Evolutionary conservation across 2,329 filamentous ascomycete species (phyloP), one percentile per base, ranked within the genome.

Genomic region (Claviceps spartinae): DNA sequence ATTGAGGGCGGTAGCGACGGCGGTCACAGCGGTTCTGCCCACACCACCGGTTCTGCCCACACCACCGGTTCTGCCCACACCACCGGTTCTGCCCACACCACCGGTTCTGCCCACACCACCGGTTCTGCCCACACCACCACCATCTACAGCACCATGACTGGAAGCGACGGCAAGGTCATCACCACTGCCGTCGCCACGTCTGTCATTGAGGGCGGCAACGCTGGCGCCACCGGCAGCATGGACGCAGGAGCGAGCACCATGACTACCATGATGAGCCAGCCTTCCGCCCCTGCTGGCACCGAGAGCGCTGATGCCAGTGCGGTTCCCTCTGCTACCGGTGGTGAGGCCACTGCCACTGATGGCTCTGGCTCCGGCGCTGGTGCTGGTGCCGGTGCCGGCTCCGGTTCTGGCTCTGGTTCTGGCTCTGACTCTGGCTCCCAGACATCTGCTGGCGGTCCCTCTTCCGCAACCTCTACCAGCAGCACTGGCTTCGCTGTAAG

Each of bases 101-200:
- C n/a, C n/a, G n/a, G n/a, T n/a, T n/a, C n/a, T n/a, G n/a, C n/a
- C n/a, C n/a, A n/a, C n/a, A n/a, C n/a, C n/a, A n/a, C n/a, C 41
- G 40, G 40, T 20, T 20, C n/a, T 42, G 40, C 40, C 20, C 44
- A 50, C 3, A 63, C 64, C 36, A 70, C 69, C 46, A 70, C 65
- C 54, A 61, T 68, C 49, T 63, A 65, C 57, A 68, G 61, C 55
- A 67, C 65, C 45, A 51, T 67, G 44, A 61, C 67, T 48, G 47
- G 37, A 5, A 66, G 65, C 43, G 68, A 62, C 48, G 61, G 61
- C 37, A 59, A 61, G 44, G 62, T 62, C 52, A 54, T 65, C 54
- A 67, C 65, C 47, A 60, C 42, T 16, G 8, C 22, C 13, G 24
- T 44, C 5, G 40, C 40, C 13, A 42, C 40, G 8, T 42, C 40